Conservation (phyloP, 371 early-diverging fungal species). For the Sporodiniella umbellata region DNA sequence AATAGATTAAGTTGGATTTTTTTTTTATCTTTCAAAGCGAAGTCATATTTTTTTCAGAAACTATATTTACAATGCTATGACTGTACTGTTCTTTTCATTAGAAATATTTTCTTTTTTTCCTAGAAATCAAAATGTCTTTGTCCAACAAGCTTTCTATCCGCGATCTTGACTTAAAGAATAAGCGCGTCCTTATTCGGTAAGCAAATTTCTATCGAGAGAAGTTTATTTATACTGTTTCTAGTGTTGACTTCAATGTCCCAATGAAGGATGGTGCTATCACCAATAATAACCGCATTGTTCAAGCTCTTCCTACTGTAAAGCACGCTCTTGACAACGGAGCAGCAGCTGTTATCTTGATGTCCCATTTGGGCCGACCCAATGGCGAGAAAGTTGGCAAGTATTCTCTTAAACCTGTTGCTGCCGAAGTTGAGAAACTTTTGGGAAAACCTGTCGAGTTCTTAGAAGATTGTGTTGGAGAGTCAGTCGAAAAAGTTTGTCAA, state of each 20-base stretch:
- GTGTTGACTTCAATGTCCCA: slow-evolving; percentile 99
- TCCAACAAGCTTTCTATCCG: slow-evolving; percentile 80
- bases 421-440: slow-evolving; percentile 82
- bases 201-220: too few species aligned
- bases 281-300: slow-evolving; percentile 96
- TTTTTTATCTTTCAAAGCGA: too few species aligned
- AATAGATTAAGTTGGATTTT: too few species aligned
- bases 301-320: slow-evolving; percentile 95
- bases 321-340: slow-evolving; percentile 88
- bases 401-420: slow-evolving; percentile 92
- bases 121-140: slow-evolving; percentile 50
- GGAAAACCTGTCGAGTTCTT: slow-evolving; percentile 87
- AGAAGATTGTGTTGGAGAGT: slow-evolving; percentile 89
- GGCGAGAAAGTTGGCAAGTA: slow-evolving; percentile 85
- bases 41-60: too few species aligned
- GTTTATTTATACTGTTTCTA: too few species aligned
- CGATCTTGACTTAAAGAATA: slow-evolving; percentile 83
- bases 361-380: slow-evolving; percentile 98
- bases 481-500: slow-evolving; percentile 82
- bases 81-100: too few species aligned
- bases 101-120: too few species aligned
- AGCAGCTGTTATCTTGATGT: slow-evolving; percentile 91
- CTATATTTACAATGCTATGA: too few species aligned
- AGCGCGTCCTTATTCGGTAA: slow-evolving; percentile 94
- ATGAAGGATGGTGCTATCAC: slow-evolving; percentile 88